Conservation (phyloP, 129 eudicot genomes). For the sunflower (Helianthus annuus) region HanXRQr2.0-SUNRISE NC_035443.2:38814977-38815476, state of each 20-base stretch:
- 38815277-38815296: background rate
- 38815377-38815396: background rate
- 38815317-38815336: background rate
- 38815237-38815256: background rate
- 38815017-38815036: slow-evolving; percentile 59
- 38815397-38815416: background rate
- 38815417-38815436: background rate
- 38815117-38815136: slow-evolving; percentile 81
- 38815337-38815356: background rate
- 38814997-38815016: background rate
- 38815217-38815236: background rate
- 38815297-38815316: background rate
- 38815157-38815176: slow-evolving; percentile 9
- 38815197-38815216: background rate
- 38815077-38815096: slow-evolving; percentile 49
- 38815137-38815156: slow-evolving; percentile 35
- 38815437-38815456: background rate
- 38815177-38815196: background rate
- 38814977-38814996: background rate
- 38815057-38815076: slow-evolving; percentile 34
- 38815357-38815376: background rate
- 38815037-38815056: slow-evolving; percentile 58
- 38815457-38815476: background rate
- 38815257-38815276: background rate
- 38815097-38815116: slow-evolving; percentile 45